Evolutionary conservation across 495 filamentous ascomycete genomes (phyloP), one percentile per base, ranked within the genome.

Genomic region (Articulospora tetracladia): DNA sequence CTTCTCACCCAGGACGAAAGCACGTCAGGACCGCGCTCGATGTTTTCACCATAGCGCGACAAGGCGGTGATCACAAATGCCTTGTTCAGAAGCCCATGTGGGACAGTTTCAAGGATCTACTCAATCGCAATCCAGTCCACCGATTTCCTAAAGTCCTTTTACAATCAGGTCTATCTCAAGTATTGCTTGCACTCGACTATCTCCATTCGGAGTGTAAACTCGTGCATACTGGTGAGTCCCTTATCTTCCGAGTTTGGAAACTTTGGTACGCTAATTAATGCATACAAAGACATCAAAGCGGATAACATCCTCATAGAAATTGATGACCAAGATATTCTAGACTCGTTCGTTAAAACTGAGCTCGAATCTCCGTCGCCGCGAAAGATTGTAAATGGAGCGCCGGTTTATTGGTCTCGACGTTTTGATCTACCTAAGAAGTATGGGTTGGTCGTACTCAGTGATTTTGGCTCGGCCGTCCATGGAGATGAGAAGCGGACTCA

Each of bases 1-100:
- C 27, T 41, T 58, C 65, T n/a, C 61, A 67, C 55, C 52, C 49
- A 22, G 66, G 69, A 36, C 59, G 48, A 46, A 25, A 59, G 57
- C 24, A 66, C 63, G 27, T 68, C 64, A 32, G 73, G 67, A 46
- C 70, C 67, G 70, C 73, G 39, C 30, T 72, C 65, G 48, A 65
- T 61, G 23, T 59, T 67, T 55, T 68, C 70, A 28, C 63, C 48
- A 34, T 32, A 64, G 15, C 55, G 59, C 17, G 54, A 62, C 24
- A 63, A 66, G 20, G 54, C 22, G 46, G 60, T 32, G 26, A 57
- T 15, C 60, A 62, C 34, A 54, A 15, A 50, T 62, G 60, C 28
- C 54, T 62, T 30, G 60, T 62, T 12, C 54, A 62, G 19, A 49
- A 57, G 26, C 60, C 60, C 22, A 54, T 62, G 49, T 57, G 60